A percentile compares a stretch with the other conserved stretches of the same genome.
These are phyloP conservation scores for Pichia kudriavzevii DNA, from an alignment of 1,139 yeast species.

Conservation along the genomic window DNA sequence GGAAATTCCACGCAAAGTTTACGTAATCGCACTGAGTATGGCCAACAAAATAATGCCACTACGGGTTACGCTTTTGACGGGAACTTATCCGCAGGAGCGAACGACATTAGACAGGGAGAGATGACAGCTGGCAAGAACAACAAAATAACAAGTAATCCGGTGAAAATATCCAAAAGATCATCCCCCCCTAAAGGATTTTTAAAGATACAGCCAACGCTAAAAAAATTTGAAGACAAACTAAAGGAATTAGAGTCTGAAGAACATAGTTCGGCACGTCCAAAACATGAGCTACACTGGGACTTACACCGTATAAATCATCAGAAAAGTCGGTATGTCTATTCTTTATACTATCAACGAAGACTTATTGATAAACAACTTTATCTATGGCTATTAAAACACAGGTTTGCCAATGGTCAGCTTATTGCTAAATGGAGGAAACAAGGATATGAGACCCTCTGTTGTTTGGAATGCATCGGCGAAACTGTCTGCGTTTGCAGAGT, in stretches of 20 bases:
- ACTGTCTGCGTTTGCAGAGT: slow-evolving; percentile 81
- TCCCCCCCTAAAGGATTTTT: slow-evolving; percentile 70
- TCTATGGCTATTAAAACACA: slow-evolving; percentile 65
- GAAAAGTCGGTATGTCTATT: slow-evolving; percentile 68
- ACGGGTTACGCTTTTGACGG: too few relatives aligned
- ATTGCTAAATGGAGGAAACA: slow-evolving; percentile 90
- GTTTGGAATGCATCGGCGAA: slow-evolving; percentile 72
- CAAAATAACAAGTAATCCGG: slow-evolving; percentile 25
- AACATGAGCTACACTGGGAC: slow-evolving; percentile 63
- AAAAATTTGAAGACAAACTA: slow-evolving; percentile 51
- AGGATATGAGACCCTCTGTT: slow-evolving; percentile 84
- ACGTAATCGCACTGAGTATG: slow-evolving; percentile 3
- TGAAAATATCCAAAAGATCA: slow-evolving; percentile 7
- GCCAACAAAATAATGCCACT: too few relatives aligned
- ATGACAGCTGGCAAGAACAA: slow-evolving; percentile 9
- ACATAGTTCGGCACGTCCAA: slow-evolving; percentile 28
- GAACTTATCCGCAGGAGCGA: too few relatives aligned
- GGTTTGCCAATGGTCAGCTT: slow-evolving; percentile 58
- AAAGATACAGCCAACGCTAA: slow-evolving; percentile 64
- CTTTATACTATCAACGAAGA: slow-evolving; percentile 61
- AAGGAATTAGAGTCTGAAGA: slow-evolving; percentile 32
- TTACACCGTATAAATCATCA: slow-evolving; percentile 48
- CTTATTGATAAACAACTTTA: slow-evolving; percentile 64
- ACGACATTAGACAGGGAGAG: too few relatives aligned
- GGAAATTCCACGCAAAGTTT: neutral